These are phyloP conservation scores for Malassezia japonica DNA, from an alignment of 1,284 basidiomycete genomes.

Conservation along the genomic window DNA sequence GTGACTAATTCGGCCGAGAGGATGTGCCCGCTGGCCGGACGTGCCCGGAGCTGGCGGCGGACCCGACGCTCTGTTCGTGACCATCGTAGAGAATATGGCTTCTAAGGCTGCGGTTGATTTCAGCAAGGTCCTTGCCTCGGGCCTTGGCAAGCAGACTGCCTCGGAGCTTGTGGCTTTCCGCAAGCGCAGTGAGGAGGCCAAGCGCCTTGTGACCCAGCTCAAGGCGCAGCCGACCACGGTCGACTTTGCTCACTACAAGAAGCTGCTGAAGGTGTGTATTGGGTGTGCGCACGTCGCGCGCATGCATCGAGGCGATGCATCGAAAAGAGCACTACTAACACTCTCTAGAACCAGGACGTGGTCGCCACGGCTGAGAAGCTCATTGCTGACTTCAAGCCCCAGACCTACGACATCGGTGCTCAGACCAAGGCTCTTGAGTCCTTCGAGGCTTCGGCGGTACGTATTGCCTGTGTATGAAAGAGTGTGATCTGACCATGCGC, in stretches of 20 bases:
- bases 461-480: slow-evolving; percentile 13
- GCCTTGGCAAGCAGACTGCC: slow-evolving; percentile 46
- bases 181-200: slow-evolving; percentile 82
- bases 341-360: slow-evolving; percentile 72
- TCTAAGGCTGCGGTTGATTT: slow-evolving; percentile 37
- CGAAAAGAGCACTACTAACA: not conserved
- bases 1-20: slow-evolving; percentile 12
- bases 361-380: slow-evolving; percentile 88
- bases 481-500: not conserved
- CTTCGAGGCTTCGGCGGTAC: slow-evolving; percentile 89
- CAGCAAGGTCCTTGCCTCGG: slow-evolving; percentile 38
- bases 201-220: slow-evolving; percentile 64
- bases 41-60: slow-evolving; percentile 8
- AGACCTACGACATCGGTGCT: slow-evolving; percentile 83
- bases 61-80: not conserved
- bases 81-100: slow-evolving; percentile 21
- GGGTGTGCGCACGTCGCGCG: not conserved
- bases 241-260: slow-evolving; percentile 84
- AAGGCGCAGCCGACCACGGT: slow-evolving; percentile 65
- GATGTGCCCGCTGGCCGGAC: slow-evolving; percentile 14
- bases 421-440: slow-evolving; percentile 93
- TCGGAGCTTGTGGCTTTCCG: slow-evolving; percentile 81
- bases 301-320: too few relatives aligned
- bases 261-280: slow-evolving; percentile 54
- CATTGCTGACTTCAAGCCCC: slow-evolving; percentile 81